phyloP scores from a whole-genome alignment of 768 basidiomycete species.

The Boletus huronensis region DNA sequence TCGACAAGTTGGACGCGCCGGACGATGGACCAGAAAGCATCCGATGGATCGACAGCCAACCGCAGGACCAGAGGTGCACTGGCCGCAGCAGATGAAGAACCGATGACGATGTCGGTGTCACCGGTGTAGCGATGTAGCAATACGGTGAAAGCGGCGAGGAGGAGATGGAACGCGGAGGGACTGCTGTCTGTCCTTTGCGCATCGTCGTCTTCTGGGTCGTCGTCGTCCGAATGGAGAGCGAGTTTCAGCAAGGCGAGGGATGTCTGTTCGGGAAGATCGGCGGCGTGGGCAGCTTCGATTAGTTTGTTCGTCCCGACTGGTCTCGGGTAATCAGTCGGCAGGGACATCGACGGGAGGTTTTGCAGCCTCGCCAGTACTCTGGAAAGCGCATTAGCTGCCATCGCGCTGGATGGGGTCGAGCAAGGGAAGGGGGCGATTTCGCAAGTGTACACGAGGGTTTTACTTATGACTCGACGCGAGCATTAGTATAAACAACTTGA shows the following conservation, averaged over 20 bases:
- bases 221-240: constrained; percentile 64
- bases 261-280: constrained; percentile 70
- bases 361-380: constrained; percentile 66
- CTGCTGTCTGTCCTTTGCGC: constrained; percentile 35
- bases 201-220: constrained; percentile 48
- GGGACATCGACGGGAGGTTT: constrained; percentile 81
- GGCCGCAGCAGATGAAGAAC: constrained; percentile 74
- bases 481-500: background rate
- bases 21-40: constrained; percentile 88
- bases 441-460: background rate
- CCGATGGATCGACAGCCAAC: constrained; percentile 74
- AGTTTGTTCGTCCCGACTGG: constrained; percentile 68
- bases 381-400: constrained; percentile 36
- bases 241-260: constrained; percentile 80
- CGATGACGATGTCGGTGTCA: constrained; percentile 90
- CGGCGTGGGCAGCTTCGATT: constrained; percentile 78
- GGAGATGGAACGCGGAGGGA: constrained; percentile 86
- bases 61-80: constrained; percentile 82
- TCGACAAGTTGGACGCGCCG: constrained; percentile 82
- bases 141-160: constrained; percentile 88
- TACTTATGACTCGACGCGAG: constrained; percentile 3
- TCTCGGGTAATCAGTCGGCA: constrained; percentile 95
- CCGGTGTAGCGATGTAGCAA: constrained; percentile 93
- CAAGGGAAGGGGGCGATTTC: background rate
- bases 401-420: constrained; percentile 11